Percentiles rank a stretch among this genome's conserved stretches.
These are phyloP conservation scores for Capsicum pubescens DNA, from an alignment of 257 asterid genomes.

Conservation along the genomic window DNA sequence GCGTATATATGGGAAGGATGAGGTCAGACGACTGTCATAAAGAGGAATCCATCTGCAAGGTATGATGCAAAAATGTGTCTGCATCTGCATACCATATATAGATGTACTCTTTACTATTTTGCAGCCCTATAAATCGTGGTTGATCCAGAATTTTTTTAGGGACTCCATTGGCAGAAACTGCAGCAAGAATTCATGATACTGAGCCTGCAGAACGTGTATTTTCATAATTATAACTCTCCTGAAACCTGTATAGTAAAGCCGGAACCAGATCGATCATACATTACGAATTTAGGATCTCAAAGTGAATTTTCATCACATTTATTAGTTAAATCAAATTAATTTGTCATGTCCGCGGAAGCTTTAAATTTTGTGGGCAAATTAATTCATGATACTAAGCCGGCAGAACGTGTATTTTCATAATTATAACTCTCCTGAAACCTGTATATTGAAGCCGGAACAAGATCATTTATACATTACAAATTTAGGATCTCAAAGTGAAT, in stretches of 20 bases:
- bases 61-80: constrained; percentile 14
- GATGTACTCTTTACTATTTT: background rate
- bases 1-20: constrained; percentile 43
- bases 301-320: background rate
- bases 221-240: background rate
- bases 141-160: background rate
- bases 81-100: background rate
- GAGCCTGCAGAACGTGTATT: background rate
- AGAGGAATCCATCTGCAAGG: constrained; percentile 14
- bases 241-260: background rate
- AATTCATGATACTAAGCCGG: background rate
- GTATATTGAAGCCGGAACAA: background rate
- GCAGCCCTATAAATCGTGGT: background rate
- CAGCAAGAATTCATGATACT: constrained; percentile 2
- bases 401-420: background rate
- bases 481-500: background rate
- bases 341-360: background rate
- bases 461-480: background rate
- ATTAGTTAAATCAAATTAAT: background rate
- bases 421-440: background rate
- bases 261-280: background rate
- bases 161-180: background rate
- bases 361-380: constrained; percentile 6
- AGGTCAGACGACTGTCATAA: constrained; percentile 33
- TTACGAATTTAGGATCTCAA: background rate